Base-by-base conservation (phyloP, 352 stramenopile genomes). In the Albugo candida region DNA sequence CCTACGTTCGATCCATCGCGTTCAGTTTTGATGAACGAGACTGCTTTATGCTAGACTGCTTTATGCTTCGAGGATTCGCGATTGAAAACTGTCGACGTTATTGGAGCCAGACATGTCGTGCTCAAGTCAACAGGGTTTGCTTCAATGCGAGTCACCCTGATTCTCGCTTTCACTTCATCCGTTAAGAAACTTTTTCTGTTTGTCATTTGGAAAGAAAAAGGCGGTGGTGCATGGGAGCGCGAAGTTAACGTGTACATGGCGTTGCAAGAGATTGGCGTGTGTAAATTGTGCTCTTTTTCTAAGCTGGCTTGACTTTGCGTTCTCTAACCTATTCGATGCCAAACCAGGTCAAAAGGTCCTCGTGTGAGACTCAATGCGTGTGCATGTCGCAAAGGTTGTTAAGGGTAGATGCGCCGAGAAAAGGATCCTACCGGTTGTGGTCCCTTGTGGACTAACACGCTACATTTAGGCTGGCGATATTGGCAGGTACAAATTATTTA, bases 301-400 rank as follows among this genome's bases (percentile, higher is more conserved):
- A 10, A 40, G 40, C 11, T 54, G 48, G 40, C 36, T 45, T 10
- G 52, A 58, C 31, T 42, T 27, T 20, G 42, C 37, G 42, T 58
- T 47, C n/a, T 41, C 31, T 6, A 24, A 34, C n/a, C 27, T 41
- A 5, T 53, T 38, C 18, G 20, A 24, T 8, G 3, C 17, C 20
- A 14, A 16, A n/a, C 24, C 3, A 3, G 24, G 24, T 8, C 3
- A 8, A 3, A 8, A 8, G 8, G 17, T 3, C 3, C 8, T 50
- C 21, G 51, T 62, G 34, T 59, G 46, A 46, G 55, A 61, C 27
- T 58, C 40, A 0, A 58, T 61, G 51, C 24, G 51, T 20, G 55
- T 41, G 11, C 51, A 62, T 20, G 55, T 56, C 17, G 48, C 19
- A 5, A 61, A 57, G 39, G 31, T 24, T 2, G 54, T 57, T 10